A percentile compares a stretch with the other conserved stretches of the same genome.
Conservation (phyloP, 345 rosid genomes). For the Citrus reticulata region DNA sequence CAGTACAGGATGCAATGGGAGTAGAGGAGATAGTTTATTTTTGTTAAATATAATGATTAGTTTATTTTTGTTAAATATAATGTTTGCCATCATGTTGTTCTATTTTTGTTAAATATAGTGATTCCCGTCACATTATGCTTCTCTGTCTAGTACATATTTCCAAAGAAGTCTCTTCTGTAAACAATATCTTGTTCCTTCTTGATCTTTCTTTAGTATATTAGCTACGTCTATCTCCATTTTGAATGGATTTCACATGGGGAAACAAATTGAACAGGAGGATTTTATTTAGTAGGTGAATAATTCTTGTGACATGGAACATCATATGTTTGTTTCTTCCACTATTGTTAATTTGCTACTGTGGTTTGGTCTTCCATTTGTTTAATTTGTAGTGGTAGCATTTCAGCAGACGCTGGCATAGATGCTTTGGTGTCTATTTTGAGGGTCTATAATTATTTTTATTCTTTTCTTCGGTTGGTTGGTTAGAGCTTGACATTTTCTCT, state of each 20-base stretch:
- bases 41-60: no score
- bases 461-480: not conserved
- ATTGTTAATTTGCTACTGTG: not conserved
- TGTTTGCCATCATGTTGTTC: not conserved
- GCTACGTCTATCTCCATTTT: not conserved
- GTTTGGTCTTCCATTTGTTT: not conserved
- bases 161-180: not conserved
- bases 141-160: not conserved
- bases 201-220: not conserved
- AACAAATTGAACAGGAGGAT: not conserved
- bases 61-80: not conserved
- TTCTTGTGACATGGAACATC: not conserved
- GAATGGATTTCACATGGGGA: not conserved
- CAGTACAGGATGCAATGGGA: not conserved
- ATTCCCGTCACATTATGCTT: not conserved
- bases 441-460: no score
- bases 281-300: not conserved
- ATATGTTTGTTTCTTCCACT: not conserved
- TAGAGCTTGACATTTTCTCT: not conserved
- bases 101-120: not conserved
- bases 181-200: not conserved
- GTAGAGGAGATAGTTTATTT: not conserved
- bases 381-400: not conserved
- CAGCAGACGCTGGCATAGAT: not conserved
- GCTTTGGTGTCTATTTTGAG: not conserved